Percentiles rank a stretch among this genome's conserved stretches.
Evolutionary conservation across 176 grass and related monocot species (phyloP).

Genomic region (Aechmea fasciata): DNA sequence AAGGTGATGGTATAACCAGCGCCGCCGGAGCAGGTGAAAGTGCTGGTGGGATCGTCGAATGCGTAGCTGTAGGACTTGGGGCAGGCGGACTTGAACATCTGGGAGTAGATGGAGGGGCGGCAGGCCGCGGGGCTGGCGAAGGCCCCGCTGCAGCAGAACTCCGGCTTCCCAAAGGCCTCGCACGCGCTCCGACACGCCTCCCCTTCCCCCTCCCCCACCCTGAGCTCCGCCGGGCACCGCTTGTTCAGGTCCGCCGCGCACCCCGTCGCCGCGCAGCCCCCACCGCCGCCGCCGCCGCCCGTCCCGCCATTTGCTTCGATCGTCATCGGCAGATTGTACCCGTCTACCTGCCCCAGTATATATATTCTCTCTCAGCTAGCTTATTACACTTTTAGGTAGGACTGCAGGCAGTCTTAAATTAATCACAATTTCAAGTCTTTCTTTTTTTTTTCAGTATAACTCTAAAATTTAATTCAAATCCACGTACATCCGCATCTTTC

Average conservation of each 20-base stretch:
- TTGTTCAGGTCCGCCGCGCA: slow-evolving; percentile 71
- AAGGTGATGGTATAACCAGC: slow-evolving; percentile 81
- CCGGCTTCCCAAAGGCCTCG: slow-evolving; percentile 79
- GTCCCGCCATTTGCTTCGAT: slow-evolving; percentile 38
- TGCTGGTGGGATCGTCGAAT: slow-evolving; percentile 80
- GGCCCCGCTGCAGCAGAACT: slow-evolving; percentile 89
- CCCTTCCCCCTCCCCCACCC: slow-evolving; percentile 30
- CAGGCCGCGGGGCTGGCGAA: slow-evolving; percentile 75
- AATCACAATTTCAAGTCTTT: too few relatives aligned
- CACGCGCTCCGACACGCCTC: slow-evolving; percentile 83
- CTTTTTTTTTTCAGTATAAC: too few relatives aligned
- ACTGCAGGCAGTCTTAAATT: slow-evolving; percentile 12
- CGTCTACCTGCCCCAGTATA: neutral
- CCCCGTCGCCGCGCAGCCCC: slow-evolving; percentile 51
- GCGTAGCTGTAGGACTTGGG: slow-evolving; percentile 99
- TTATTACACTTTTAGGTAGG: neutral
- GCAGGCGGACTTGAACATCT: slow-evolving; percentile 83
- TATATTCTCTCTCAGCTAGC: neutral
- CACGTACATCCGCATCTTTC: too few relatives aligned
- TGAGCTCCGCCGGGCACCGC: slow-evolving; percentile 66
- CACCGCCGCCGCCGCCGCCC: neutral
- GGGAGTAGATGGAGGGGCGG: slow-evolving; percentile 58
- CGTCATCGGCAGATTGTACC: slow-evolving; percentile 78
- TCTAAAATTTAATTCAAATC: too few relatives aligned
- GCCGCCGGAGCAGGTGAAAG: slow-evolving; percentile 77